phyloP scores from a whole-genome alignment of 176 grass and related monocot genomes.

The Aechmea fasciata region DNA sequence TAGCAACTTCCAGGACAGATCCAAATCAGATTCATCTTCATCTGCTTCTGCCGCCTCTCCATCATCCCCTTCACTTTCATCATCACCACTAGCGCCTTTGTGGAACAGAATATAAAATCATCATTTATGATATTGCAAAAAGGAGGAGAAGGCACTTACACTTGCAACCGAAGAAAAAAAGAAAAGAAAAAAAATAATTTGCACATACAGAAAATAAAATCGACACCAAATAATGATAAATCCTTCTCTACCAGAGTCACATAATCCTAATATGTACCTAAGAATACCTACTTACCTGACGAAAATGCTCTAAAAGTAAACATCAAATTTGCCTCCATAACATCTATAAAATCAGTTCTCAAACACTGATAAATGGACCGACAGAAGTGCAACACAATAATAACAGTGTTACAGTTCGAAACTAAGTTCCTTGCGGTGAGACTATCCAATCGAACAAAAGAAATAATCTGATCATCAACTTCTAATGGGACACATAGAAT shows the following conservation, averaged over 20 bases:
- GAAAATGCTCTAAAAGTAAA: too few species aligned
- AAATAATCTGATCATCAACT: not conserved
- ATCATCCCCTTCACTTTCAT: constrained; percentile 56
- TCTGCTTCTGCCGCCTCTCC: constrained; percentile 48
- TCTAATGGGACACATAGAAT: not conserved
- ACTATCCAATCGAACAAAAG: not conserved
- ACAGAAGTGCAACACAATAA: too few species aligned
- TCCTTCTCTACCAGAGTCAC: too few species aligned
- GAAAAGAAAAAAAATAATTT: not conserved
- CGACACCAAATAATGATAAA: not conserved
- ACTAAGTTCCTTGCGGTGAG: too few species aligned
- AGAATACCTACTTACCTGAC: too few species aligned
- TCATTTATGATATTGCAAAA: not conserved
- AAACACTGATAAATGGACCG: too few species aligned
- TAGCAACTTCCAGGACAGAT: constrained; percentile 94
- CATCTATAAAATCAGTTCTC: too few species aligned
- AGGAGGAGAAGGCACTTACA: not conserved
- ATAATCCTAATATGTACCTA: too few species aligned
- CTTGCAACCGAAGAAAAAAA: not conserved
- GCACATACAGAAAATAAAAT: not conserved
- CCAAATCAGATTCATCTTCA: constrained; percentile 95
- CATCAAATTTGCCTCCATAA: too few species aligned
- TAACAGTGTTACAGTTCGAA: too few species aligned
- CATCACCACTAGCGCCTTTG: constrained; percentile 41
- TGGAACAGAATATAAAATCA: constrained; percentile 22